Percentiles rank a stretch among this genome's conserved stretches.
phyloP scores from a whole-genome alignment of 2,329 filamentous ascomycete species.

The Diaporthe ilicicola region DNA sequence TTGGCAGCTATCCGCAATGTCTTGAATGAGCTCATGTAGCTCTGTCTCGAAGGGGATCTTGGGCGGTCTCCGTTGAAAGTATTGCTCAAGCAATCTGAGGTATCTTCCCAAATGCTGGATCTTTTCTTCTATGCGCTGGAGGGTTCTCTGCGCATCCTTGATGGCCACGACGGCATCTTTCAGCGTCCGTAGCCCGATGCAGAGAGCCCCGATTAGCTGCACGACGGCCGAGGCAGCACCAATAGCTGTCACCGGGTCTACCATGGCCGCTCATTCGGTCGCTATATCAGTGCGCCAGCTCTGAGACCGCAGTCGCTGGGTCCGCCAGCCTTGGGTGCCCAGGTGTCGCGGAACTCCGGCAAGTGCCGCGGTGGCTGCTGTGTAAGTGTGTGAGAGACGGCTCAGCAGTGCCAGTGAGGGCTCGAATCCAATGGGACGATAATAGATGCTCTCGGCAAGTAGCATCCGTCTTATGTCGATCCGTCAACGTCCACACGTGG shows the following conservation, averaged over 20 bases:
- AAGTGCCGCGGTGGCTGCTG: not conserved
- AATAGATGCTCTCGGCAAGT: not conserved
- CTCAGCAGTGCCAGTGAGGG: not conserved
- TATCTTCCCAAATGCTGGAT: not conserved
- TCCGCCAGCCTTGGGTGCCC: not conserved
- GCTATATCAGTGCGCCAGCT: too few relatives aligned
- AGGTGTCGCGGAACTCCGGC: not conserved
- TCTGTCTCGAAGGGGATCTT: slow-evolving; percentile 3
- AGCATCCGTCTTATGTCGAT: slow-evolving; percentile 3
- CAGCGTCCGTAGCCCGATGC: not conserved
- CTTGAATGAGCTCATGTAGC: slow-evolving; percentile 17
- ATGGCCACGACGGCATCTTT: slow-evolving; percentile 9
- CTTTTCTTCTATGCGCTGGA: slow-evolving; percentile 2
- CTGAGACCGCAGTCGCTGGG: not conserved
- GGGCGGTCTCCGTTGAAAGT: not conserved
- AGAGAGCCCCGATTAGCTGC: slow-evolving; percentile 18
- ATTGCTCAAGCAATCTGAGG: slow-evolving; percentile 1
- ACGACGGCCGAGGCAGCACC: slow-evolving; percentile 5
- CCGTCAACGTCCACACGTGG: not conserved
- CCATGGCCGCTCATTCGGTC: not conserved
- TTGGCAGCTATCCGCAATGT: slow-evolving; percentile 10
- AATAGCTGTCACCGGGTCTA: not conserved
- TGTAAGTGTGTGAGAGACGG: not conserved
- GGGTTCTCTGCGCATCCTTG: not conserved
- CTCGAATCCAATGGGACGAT: not conserved